phyloP scores from a whole-genome alignment of 2,329 filamentous ascomycete species.

The Colletotrichum sp. region DNA sequence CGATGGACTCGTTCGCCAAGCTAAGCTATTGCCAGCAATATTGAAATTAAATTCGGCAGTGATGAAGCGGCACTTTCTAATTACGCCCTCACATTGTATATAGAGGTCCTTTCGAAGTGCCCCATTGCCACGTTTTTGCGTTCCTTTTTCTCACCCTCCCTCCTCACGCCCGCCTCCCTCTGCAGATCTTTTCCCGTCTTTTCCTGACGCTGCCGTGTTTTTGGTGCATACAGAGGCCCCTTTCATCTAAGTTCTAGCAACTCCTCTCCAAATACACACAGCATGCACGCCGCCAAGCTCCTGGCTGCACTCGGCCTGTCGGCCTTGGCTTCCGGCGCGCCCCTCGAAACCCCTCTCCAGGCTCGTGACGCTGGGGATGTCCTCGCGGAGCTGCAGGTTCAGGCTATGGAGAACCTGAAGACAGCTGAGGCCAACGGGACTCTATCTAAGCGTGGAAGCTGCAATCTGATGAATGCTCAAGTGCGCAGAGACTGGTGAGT shows the following conservation, averaged over 20 bases:
- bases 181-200: neutral
- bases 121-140: neutral
- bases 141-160: neutral
- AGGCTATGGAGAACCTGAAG: conserved; percentile 7
- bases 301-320: neutral
- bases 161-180: neutral
- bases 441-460: neutral
- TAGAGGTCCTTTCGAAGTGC: neutral
- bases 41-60: neutral
- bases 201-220: neutral
- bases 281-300: conserved; percentile 5
- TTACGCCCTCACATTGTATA: neutral
- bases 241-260: neutral
- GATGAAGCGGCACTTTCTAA: neutral
- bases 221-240: neutral
- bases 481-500: conserved; percentile 6
- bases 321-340: neutral
- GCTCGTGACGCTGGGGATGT: neutral
- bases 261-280: neutral
- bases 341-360: neutral
- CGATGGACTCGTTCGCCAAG: neutral
- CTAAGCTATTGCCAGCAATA: neutral
- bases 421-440: conserved; percentile 6
- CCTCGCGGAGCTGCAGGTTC: neutral
- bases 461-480: neutral